These are phyloP conservation scores for Capronia americana DNA, from an alignment of 2,329 filamentous ascomycete species.

Conservation along the genomic window DNA sequence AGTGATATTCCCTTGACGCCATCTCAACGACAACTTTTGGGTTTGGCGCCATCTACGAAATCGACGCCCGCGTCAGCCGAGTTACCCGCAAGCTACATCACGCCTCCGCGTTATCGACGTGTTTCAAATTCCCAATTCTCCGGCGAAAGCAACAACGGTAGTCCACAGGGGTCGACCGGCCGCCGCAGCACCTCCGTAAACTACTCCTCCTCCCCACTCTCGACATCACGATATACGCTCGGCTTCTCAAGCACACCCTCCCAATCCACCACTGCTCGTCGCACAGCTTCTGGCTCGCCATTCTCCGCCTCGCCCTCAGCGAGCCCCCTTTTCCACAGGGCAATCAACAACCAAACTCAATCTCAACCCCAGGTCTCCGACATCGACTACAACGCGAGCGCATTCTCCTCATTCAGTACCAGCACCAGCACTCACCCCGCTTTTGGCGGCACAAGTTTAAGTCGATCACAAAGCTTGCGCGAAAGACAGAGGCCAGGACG, in stretches of 20 bases:
- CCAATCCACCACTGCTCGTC: slow-evolving; percentile 45
- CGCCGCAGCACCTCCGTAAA: slow-evolving; percentile 47
- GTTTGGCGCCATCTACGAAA: slow-evolving; percentile 73
- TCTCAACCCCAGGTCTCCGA: slow-evolving; percentile 24
- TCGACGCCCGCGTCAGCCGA: slow-evolving; percentile 65
- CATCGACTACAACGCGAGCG: slow-evolving; percentile 30
- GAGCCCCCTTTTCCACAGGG: slow-evolving; percentile 72
- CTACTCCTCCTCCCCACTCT: slow-evolving; percentile 38
- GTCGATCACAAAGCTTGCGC: slow-evolving; percentile 35
- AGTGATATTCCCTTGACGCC: slow-evolving; percentile 89
- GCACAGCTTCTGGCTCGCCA: slow-evolving; percentile 54
- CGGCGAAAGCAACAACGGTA: slow-evolving; percentile 43
- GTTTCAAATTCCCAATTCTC: slow-evolving; percentile 56
- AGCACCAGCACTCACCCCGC: slow-evolving; percentile 12
- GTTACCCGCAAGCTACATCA: slow-evolving; percentile 60
- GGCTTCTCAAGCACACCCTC: slow-evolving; percentile 46
- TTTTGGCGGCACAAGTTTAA: slow-evolving; percentile 26
- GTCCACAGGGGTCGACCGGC: slow-evolving; percentile 53
- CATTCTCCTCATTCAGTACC: slow-evolving; percentile 26
- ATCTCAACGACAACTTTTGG: slow-evolving; percentile 83
- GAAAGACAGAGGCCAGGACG: slow-evolving; percentile 30
- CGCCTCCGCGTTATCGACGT: slow-evolving; percentile 82
- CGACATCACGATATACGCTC: slow-evolving; percentile 31
- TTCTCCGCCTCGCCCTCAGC: slow-evolving; percentile 55
- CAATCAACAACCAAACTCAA: slow-evolving; percentile 50